Evolutionary conservation across 331 rosid genomes (phyloP).

Genomic region (Quercus lobata): DNA sequence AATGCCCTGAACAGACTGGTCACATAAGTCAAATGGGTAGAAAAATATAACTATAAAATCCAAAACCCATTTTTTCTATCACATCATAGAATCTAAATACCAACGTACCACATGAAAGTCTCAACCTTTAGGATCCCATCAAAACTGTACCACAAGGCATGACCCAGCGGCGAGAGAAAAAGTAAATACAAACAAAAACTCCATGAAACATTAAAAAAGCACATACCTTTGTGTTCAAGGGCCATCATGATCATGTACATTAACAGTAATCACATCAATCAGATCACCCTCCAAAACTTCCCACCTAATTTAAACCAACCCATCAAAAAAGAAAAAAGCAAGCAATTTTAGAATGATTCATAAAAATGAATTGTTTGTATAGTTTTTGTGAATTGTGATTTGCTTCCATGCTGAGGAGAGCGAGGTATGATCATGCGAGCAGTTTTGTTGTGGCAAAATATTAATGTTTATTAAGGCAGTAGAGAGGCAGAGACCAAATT

Average conservation of each 20-base stretch:
- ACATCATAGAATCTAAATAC: not conserved
- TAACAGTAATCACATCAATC: conserved; percentile 64
- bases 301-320: conserved; percentile 25
- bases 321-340: not conserved
- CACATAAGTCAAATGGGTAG: not conserved
- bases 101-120: not conserved
- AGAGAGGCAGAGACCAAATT: not conserved
- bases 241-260: conserved; percentile 70
- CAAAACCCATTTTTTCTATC: not conserved
- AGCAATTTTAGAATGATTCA: not conserved
- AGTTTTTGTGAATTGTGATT: not conserved
- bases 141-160: not conserved
- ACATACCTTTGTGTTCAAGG: conserved; percentile 69
- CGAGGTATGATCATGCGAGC: not conserved
- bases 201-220: not conserved
- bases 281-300: conserved; percentile 52
- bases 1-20: not conserved
- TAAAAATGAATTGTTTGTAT: too few species aligned
- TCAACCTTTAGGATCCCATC: not conserved
- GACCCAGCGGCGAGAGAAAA: not conserved
- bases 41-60: not conserved
- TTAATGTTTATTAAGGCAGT: not conserved
- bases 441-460: not conserved
- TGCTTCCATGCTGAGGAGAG: not conserved
- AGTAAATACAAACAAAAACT: not conserved